Percentiles rank a stretch among this genome's conserved stretches.
Conservation (phyloP, 2,329 filamentous ascomycete genomes). For the Fusarium buharicum region DNA sequence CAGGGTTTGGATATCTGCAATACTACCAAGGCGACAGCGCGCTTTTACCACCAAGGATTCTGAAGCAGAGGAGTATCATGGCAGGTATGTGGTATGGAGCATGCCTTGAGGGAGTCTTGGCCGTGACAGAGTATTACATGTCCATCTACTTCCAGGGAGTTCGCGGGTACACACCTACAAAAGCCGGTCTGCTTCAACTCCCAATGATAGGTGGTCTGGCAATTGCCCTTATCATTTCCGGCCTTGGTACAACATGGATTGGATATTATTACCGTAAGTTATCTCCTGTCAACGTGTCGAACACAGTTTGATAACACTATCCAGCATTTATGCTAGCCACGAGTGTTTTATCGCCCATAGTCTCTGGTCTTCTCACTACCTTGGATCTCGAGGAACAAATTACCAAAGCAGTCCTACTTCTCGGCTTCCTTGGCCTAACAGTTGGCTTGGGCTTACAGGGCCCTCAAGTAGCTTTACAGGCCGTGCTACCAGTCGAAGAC, state of each 20-base stretch:
- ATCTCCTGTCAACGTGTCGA: fast-evolving
- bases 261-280: constrained; percentile 43
- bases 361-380: constrained; percentile 40
- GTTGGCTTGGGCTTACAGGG: constrained; percentile 41
- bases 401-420: constrained; percentile 31
- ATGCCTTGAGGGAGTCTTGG: constrained; percentile 36
- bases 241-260: constrained; percentile 34
- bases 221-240: constrained; percentile 33
- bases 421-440: constrained; percentile 35
- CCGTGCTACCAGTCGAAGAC: constrained; percentile 34
- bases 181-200: constrained; percentile 36
- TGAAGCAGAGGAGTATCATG: constrained; percentile 42
- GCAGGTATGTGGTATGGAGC: constrained; percentile 41
- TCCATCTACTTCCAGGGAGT: constrained; percentile 44
- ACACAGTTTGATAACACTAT: not conserved
- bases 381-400: constrained; percentile 37
- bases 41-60: constrained; percentile 28
- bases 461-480: constrained; percentile 34
- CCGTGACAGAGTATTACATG: constrained; percentile 44
- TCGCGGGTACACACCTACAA: constrained; percentile 31
- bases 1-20: constrained; percentile 32
- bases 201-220: constrained; percentile 39
- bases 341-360: constrained; percentile 33
- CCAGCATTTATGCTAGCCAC: constrained; percentile 42
- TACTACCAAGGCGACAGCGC: constrained; percentile 33